These are phyloP conservation scores for Coniochaeta hoffmannii DNA, from an alignment of 2,329 filamentous ascomycete species.

Conservation along the genomic window DNA sequence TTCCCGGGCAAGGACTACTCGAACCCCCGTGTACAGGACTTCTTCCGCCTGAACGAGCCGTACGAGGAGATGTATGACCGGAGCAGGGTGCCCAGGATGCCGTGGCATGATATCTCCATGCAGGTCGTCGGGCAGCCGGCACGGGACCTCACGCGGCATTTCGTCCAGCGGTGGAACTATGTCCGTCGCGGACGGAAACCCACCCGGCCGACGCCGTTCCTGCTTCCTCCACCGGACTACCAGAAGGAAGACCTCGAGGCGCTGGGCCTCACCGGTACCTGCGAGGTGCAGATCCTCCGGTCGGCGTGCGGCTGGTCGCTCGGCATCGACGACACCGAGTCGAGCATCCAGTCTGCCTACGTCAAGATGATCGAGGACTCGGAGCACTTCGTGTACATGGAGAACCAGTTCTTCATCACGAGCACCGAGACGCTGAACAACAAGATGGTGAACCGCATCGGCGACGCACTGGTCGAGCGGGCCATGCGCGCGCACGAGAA, in stretches of 20 bases:
- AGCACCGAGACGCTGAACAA: slow-evolving; percentile 83
- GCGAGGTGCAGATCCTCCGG: slow-evolving; percentile 90
- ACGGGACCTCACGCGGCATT: slow-evolving; percentile 87
- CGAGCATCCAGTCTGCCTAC: slow-evolving; percentile 94
- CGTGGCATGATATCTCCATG: slow-evolving; percentile 98
- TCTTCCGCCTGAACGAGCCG: slow-evolving; percentile 84
- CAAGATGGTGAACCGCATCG: slow-evolving; percentile 86
- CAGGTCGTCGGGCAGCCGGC: slow-evolving; percentile 95
- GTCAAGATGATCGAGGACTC: slow-evolving; percentile 91
- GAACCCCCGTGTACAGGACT: slow-evolving; percentile 91
- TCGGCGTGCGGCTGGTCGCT: slow-evolving; percentile 90
- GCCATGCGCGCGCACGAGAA: slow-evolving; percentile 79
- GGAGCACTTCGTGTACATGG: slow-evolving; percentile 96
- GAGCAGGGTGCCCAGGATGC: slow-evolving; percentile 83
- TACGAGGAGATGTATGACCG: slow-evolving; percentile 99
- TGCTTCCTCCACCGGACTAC: slow-evolving; percentile 90
- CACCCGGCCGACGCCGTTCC: slow-evolving; percentile 84
- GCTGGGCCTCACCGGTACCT: slow-evolving; percentile 85
- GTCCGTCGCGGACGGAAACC: slow-evolving; percentile 87
- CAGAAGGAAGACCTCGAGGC: slow-evolving; percentile 77
- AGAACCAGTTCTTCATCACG: slow-evolving; percentile 98
- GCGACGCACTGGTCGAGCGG: slow-evolving; percentile 87
- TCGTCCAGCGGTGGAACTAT: slow-evolving; percentile 98
- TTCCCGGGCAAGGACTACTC: slow-evolving; percentile 99
- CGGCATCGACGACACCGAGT: slow-evolving; percentile 78